These are phyloP conservation scores for Cladophialophora psammophila DNA, from an alignment of 2,329 filamentous ascomycete genomes.

Conservation along the genomic window DNA sequence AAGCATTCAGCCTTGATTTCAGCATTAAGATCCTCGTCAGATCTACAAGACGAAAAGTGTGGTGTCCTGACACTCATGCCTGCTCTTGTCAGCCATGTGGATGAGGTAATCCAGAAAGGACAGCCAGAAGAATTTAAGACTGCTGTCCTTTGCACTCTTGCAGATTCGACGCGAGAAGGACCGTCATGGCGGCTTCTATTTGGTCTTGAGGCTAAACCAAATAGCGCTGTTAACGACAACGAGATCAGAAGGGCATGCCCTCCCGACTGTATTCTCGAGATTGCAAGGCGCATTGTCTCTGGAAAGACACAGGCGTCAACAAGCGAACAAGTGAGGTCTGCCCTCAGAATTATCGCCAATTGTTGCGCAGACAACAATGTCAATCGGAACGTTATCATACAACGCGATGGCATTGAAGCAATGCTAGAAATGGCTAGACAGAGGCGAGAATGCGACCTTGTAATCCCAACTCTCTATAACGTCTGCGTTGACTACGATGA, in stretches of 20 bases:
- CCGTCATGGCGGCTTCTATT: conserved; percentile 36
- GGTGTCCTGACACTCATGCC: conserved; percentile 6
- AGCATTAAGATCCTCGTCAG: conserved; percentile 1
- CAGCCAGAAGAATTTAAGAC: conserved; percentile 4
- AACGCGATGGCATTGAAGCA: conserved; percentile 30
- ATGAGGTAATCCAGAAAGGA: neutral
- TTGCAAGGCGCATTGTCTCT: conserved; percentile 31
- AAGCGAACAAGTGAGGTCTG: conserved; percentile 24
- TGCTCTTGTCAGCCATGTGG: conserved; percentile 20
- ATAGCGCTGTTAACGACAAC: neutral
- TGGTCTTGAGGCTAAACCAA: conserved; percentile 22
- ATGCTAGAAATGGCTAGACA: conserved; percentile 27
- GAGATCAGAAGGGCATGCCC: conserved; percentile 9
- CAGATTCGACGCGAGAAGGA: conserved; percentile 31
- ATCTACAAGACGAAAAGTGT: neutral
- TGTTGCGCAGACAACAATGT: conserved; percentile 41
- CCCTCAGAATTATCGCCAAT: conserved; percentile 39
- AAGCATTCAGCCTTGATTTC: conserved; percentile 10
- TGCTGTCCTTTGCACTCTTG: conserved; percentile 24
- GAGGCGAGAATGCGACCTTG: conserved; percentile 31
- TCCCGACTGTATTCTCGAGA: conserved; percentile 37
- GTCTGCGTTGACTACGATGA: conserved; percentile 39
- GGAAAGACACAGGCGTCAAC: conserved; percentile 1
- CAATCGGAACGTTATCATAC: conserved; percentile 37
- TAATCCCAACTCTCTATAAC: conserved; percentile 39